Conservation (phyloP, 495 filamentous ascomycete species). For the Aspergillus sparsus region DNA sequence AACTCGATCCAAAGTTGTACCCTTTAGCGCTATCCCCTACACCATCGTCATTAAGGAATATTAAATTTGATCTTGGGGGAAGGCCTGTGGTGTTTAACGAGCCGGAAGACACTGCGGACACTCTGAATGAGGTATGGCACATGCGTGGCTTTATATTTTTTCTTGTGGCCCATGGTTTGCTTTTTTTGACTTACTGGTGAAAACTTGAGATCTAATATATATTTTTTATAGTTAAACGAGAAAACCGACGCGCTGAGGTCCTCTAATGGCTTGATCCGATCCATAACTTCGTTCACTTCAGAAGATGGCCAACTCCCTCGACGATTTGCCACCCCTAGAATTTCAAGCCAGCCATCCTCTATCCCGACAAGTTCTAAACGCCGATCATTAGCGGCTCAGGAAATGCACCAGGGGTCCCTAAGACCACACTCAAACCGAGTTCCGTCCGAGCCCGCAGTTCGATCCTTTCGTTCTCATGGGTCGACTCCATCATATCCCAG, state of each 20-base stretch:
- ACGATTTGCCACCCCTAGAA: slow-evolving; percentile 29
- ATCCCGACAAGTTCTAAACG: slow-evolving; percentile 38
- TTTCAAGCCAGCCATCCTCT: slow-evolving; percentile 31
- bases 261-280: slow-evolving; percentile 58
- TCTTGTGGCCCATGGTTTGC: background rate
- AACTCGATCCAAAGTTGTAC: slow-evolving; percentile 85
- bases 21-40: slow-evolving; percentile 82
- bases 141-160: background rate
- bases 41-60: slow-evolving; percentile 68
- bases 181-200: no score
- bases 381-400: slow-evolving; percentile 58
- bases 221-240: slow-evolving; percentile 46
- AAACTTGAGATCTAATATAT: background rate
- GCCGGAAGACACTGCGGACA: slow-evolving; percentile 58
- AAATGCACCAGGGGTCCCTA: slow-evolving; percentile 51
- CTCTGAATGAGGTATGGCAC: slow-evolving; percentile 57
- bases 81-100: slow-evolving; percentile 67
- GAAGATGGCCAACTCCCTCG: slow-evolving; percentile 33
- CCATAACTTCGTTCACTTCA: slow-evolving; percentile 44
- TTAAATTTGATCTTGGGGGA: slow-evolving; percentile 72
- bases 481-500: slow-evolving; percentile 32
- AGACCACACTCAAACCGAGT: slow-evolving; percentile 34
- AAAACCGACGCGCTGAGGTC: slow-evolving; percentile 50
- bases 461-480: slow-evolving; percentile 38
- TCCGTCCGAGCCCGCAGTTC: slow-evolving; percentile 39